phyloP scores from a whole-genome alignment of 164 flowering plant species.

The Chloranthus sessilifolius region DNA sequence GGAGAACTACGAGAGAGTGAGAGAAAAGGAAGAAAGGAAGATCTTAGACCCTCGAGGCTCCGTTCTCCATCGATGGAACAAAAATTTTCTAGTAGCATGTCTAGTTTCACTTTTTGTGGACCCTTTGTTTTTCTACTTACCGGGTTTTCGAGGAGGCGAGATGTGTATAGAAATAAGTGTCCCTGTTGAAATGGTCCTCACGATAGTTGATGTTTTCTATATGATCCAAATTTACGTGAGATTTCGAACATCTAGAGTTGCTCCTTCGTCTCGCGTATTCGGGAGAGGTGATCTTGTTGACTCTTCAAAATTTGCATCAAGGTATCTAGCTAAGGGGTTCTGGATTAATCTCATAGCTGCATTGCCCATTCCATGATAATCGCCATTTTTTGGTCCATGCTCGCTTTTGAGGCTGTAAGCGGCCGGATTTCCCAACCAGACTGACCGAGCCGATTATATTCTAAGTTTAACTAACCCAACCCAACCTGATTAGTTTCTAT shows the following conservation, averaged over 20 bases:
- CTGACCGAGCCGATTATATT: too few relatives aligned
- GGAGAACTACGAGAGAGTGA: neutral
- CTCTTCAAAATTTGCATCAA: neutral
- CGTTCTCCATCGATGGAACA: neutral
- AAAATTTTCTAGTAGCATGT: neutral
- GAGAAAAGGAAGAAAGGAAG: neutral
- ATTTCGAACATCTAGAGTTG: neutral
- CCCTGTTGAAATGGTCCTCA: neutral
- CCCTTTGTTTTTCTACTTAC: neutral
- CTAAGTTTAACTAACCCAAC: too few relatives aligned
- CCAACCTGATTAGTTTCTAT: too few relatives aligned
- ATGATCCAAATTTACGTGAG: neutral
- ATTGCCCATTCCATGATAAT: neutral
- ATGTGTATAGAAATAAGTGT: neutral
- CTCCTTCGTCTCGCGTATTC: neutral
- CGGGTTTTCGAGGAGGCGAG: neutral
- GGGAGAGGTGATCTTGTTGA: conserved; percentile 2
- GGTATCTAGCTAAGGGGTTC: neutral
- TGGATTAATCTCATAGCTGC: neutral
- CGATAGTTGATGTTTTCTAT: neutral
- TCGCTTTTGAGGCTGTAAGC: too few relatives aligned
- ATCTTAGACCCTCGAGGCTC: neutral
- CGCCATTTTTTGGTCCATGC: too few relatives aligned
- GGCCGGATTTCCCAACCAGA: too few relatives aligned
- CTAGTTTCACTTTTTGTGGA: neutral